Base-by-base conservation (phyloP, 2,329 filamentous ascomycete species). In the Claviceps sp. region DNA sequence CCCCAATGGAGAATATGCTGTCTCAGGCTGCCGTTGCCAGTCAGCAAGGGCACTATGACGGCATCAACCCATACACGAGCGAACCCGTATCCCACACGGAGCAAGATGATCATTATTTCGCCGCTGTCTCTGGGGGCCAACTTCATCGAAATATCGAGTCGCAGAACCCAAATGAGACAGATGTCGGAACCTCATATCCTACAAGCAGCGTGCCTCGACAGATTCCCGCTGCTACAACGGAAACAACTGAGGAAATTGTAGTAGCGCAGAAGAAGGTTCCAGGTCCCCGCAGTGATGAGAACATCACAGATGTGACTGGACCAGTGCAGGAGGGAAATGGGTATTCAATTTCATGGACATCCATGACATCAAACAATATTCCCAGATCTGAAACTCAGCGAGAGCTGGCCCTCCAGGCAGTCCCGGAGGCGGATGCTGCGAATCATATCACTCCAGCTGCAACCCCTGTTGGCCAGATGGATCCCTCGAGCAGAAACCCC, bases 41-140 rank as follows among this genome's bases (percentile, higher is more conserved):
- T 57, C 66, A 73, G 53, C 70, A 76, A 54, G 77, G 75, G 2
- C 66, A 70, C 53, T 65, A 76, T 56, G 77, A 81, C 54, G 76
- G 77, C 6, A 68, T 80, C 41, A 81, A 81, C 58, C 77, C 77
- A 2, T 80, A 81, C 56, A 79, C 72, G 37, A 73, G 67, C 56
- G 69, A 76, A 57, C 69, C 72, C 0, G 56, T 71, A 13, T 50
- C 53, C 8, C 56, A 58, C 3, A 43, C 56, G 43, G 48, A 58
- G 13, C 51, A 53, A 37, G 49, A 53, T 16, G 51, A 11, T 26
- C 52, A 52, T 20, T 56, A 58, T 44, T 57, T 59, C 53, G 53
- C 55, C 46, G 52, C 58, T 42, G 48, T 60, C 26, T 55, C 60
- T 9, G 52, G 16, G 8, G 37, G 42, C 4, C 30, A 56, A 3